These are phyloP conservation scores for Sclerotinia subarctica DNA, from an alignment of 2,329 filamentous ascomycete species.

Conservation along the genomic window DNA sequence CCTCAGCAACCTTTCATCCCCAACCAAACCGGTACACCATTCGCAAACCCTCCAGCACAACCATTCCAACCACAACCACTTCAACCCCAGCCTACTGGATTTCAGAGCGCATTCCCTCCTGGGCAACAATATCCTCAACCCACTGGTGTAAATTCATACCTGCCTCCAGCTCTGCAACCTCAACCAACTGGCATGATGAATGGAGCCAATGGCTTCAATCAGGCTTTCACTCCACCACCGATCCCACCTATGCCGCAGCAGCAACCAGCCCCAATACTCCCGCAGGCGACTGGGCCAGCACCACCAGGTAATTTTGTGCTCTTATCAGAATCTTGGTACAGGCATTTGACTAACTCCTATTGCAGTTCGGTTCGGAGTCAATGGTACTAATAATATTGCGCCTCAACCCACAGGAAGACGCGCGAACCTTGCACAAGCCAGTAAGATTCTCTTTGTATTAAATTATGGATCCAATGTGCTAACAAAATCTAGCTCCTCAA, in stretches of 20 bases:
- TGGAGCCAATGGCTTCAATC: conserved; percentile 50
- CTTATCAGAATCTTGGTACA: neutral
- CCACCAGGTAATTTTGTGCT: conserved; percentile 51
- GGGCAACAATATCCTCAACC: conserved; percentile 39
- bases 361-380: conserved; percentile 77
- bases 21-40: conserved; percentile 48
- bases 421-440: conserved; percentile 91
- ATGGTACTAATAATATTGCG: conserved; percentile 68
- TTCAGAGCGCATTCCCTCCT: conserved; percentile 44
- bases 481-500: conserved; percentile 52
- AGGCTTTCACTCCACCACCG: conserved; percentile 44
- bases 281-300: conserved; percentile 81
- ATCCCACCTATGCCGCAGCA: conserved; percentile 52
- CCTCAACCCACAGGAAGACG: conserved; percentile 85
- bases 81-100: conserved; percentile 50
- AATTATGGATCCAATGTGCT: conserved; percentile 20
- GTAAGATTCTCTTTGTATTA: conserved; percentile 56
- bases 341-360: neutral
- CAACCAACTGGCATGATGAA: conserved; percentile 55
- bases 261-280: conserved; percentile 60
- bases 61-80: conserved; percentile 53
- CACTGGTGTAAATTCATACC: conserved; percentile 52
- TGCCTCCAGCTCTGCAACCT: conserved; percentile 59
- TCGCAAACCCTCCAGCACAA: conserved; percentile 54
- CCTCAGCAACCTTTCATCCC: conserved; percentile 39